These are phyloP conservation scores for Pseudonectria buxi DNA, from an alignment of 2,329 filamentous ascomycete species.

Conservation along the genomic window DNA sequence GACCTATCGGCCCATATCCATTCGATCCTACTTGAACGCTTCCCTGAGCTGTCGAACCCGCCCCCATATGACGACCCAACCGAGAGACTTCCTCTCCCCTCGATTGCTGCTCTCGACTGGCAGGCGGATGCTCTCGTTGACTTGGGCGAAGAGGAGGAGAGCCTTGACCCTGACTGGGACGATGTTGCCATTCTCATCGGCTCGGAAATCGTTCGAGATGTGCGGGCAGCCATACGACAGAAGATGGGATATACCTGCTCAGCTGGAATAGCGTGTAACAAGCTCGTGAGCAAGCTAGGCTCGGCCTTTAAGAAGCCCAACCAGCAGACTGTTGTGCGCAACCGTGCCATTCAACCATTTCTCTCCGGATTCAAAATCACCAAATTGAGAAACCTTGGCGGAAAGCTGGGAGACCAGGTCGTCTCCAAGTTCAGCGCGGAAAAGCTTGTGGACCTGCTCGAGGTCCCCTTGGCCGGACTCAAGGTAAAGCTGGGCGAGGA, in stretches of 20 bases:
- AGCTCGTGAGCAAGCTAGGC: constrained; percentile 91
- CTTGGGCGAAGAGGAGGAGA: constrained; percentile 67
- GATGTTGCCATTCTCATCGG: constrained; percentile 82
- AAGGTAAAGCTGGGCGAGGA: constrained; percentile 76
- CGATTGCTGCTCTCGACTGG: constrained; percentile 70
- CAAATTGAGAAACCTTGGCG: constrained; percentile 90
- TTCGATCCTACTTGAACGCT: constrained; percentile 64
- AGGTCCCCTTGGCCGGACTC: constrained; percentile 66
- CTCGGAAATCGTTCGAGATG: constrained; percentile 76
- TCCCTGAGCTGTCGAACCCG: constrained; percentile 59
- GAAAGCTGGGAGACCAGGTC: constrained; percentile 86
- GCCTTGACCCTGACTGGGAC: constrained; percentile 89
- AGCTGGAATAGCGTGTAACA: constrained; percentile 81
- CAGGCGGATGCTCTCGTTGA: constrained; percentile 74
- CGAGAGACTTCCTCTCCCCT: constrained; percentile 65
- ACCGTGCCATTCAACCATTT: constrained; percentile 73
- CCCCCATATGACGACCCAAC: constrained; percentile 68
- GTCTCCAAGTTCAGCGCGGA: constrained; percentile 77
- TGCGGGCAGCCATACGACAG: constrained; percentile 63
- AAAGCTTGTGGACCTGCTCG: constrained; percentile 65
- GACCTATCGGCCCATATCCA: constrained; percentile 85
- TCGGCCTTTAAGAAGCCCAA: constrained; percentile 91
- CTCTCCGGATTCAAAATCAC: constrained; percentile 83
- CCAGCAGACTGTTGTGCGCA: constrained; percentile 87
- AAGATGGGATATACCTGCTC: constrained; percentile 85